Evolutionary conservation across 2,329 filamentous ascomycete genomes (phyloP).

Genomic region (Sporothrix pseudoabietina): DNA sequence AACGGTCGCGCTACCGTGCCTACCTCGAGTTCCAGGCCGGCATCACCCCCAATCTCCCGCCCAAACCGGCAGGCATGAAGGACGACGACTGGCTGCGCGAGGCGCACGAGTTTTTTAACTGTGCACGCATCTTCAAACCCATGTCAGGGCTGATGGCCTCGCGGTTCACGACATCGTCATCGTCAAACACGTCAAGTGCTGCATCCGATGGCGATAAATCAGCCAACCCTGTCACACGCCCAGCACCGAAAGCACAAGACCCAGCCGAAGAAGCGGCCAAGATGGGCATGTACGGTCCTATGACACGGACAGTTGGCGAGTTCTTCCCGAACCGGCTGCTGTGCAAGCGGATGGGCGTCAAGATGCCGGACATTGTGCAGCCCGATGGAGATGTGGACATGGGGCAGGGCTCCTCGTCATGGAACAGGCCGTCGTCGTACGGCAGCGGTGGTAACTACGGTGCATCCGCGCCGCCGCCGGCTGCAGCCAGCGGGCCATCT

Average conservation of each 20-base stretch:
- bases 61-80: conserved; percentile 47
- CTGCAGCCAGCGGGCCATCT: not conserved
- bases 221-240: conserved; percentile 49
- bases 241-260: conserved; percentile 63
- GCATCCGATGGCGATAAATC: conserved; percentile 29
- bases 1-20: conserved; percentile 75
- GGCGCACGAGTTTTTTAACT: conserved; percentile 70
- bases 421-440: not conserved
- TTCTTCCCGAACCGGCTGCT: conserved; percentile 82
- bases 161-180: conserved; percentile 77
- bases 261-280: conserved; percentile 84
- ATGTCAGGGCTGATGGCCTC: conserved; percentile 91
- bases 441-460: not conserved
- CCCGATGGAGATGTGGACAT: conserved; percentile 49
- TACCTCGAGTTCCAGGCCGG: conserved; percentile 80
- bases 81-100: conserved; percentile 80
- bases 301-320: conserved; percentile 72
- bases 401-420: conserved; percentile 16
- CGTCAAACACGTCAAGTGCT: conserved; percentile 36
- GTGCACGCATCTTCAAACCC: conserved; percentile 78
- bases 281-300: conserved; percentile 86
- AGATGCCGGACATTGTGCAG: conserved; percentile 68
- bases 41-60: conserved; percentile 58
- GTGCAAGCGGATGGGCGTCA: conserved; percentile 96
- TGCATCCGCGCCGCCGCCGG: conserved; percentile 12